A percentile compares a stretch with the other conserved stretches of the same genome.
phyloP scores from a whole-genome alignment of 306 rosid species.

The Psophocarpus tetragonolobus region DNA sequence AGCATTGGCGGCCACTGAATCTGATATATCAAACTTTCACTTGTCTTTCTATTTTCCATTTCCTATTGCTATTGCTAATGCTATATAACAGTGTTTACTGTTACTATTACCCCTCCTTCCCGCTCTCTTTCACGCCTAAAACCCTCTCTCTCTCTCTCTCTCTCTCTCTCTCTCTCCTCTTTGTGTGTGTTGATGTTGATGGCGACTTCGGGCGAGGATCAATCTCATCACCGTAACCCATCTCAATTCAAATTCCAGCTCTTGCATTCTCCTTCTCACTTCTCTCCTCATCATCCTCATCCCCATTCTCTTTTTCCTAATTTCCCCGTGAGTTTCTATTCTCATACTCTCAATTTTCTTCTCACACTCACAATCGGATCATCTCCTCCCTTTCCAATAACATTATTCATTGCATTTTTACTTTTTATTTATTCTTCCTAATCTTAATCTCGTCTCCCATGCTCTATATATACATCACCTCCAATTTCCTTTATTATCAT shows the following conservation, averaged over 20 bases:
- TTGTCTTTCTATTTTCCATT: background rate
- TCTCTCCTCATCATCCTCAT: background rate
- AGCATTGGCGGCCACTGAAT: background rate
- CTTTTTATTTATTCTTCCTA: background rate
- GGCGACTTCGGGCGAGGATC: constrained; percentile 38
- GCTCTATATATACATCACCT: background rate
- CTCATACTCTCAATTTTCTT: background rate
- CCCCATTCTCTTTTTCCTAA: background rate
- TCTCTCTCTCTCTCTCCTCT: background rate
- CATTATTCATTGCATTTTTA: background rate
- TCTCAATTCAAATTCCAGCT: constrained; percentile 32
- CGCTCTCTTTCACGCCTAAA: background rate
- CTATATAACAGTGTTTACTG: background rate
- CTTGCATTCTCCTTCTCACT: constrained; percentile 1
- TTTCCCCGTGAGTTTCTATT: constrained; percentile 24
- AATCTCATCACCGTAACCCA: background rate
- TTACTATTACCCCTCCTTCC: background rate
- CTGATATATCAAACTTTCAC: background rate
- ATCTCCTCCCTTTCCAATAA: background rate
- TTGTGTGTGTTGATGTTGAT: background rate
- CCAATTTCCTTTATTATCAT: background rate
- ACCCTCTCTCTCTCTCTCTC: background rate
- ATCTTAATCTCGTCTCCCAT: background rate
- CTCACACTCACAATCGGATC: background rate
- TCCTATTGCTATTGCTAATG: background rate